Evolutionary conservation across 129 eudicot genomes (phyloP).

Genomic region (Gnaphalium uliginosum): DNA sequence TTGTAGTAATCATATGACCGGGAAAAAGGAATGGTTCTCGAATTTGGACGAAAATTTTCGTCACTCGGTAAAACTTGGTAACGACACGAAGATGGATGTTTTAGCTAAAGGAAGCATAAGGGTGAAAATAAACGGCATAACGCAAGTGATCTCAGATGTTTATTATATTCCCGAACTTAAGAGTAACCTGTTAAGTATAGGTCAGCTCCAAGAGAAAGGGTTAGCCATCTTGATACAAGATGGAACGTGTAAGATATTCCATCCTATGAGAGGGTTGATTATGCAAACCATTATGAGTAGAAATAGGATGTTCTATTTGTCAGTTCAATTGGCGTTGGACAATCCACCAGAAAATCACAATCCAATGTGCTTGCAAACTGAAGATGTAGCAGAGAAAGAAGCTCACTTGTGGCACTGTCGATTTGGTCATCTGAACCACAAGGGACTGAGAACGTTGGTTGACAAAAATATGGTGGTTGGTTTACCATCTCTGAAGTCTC

Average conservation of each 20-base stretch:
- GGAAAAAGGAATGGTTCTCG: neutral
- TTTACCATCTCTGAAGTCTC: neutral
- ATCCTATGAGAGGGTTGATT: neutral
- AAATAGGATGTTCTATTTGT: constrained; percentile 1
- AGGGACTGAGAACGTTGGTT: neutral
- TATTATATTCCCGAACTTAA: neutral
- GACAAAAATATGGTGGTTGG: neutral
- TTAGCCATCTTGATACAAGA: neutral
- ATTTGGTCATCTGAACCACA: neutral
- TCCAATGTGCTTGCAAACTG: neutral
- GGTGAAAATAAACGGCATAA: neutral
- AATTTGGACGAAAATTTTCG: neutral
- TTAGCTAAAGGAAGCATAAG: neutral
- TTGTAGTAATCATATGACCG: neutral
- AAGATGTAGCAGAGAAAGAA: neutral
- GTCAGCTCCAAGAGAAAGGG: neutral
- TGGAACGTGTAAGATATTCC: neutral
- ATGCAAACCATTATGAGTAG: neutral
- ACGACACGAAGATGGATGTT: neutral
- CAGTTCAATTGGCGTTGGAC: too few relatives aligned
- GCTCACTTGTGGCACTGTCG: neutral
- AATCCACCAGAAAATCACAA: too few relatives aligned
- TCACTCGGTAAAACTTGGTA: neutral
- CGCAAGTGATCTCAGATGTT: neutral
- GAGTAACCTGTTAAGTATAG: neutral